Evolutionary conservation across 208 protist genomes (phyloP), one percentile per base, ranked within the genome.

Genomic region (Wallacemonas rigidus): DNA sequence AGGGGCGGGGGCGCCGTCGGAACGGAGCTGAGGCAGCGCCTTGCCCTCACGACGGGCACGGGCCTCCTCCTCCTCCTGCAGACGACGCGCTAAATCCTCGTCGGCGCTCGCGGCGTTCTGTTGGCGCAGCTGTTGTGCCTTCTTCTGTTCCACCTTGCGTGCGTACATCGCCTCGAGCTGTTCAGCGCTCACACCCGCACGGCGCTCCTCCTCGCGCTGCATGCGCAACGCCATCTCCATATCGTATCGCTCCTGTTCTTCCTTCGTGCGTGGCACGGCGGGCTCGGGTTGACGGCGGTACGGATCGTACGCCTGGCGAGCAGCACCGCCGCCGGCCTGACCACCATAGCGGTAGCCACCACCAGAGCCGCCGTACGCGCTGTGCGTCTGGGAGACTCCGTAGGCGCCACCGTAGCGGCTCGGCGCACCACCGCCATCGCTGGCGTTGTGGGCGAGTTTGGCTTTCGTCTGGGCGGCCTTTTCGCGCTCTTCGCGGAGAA

Each of bases 161-260:
- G 82, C 74, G 80, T 92, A 94, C 85, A 90, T 93, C 48, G 80
- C 81, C 79, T 91, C 88, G 36, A 89, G 77, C 65, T 92, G 79
- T 57, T 78, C 76, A 17, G 80, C 86, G 41, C 81, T 89, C 36
- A 93, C 69, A 38, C 89, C 89, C 14, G 82, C 69, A 50, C 86
- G 86, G 14, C 80, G 87, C 74, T 96, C 92, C 77, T 96, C 92
- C 50, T 96, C 89, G 15, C 83, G 83, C 81, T 96, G 92, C 82
- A 96, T 80, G 44, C 86, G 81, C 72, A 91, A 67, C 36, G 92
- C 92, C 69, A 94, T 72, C 85, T 95, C 84, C 81, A 93, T 87
- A 75, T 96, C 92, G 63, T 83, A 85, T 41, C 80, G 83, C 81
- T 96, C 92, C 75, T 96, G 92, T 77, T 96, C 85, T 75, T 93